Evolutionary conservation across 345 rosid species (phyloP).

Genomic region (Eucalyptus guilfoylei): DNA sequence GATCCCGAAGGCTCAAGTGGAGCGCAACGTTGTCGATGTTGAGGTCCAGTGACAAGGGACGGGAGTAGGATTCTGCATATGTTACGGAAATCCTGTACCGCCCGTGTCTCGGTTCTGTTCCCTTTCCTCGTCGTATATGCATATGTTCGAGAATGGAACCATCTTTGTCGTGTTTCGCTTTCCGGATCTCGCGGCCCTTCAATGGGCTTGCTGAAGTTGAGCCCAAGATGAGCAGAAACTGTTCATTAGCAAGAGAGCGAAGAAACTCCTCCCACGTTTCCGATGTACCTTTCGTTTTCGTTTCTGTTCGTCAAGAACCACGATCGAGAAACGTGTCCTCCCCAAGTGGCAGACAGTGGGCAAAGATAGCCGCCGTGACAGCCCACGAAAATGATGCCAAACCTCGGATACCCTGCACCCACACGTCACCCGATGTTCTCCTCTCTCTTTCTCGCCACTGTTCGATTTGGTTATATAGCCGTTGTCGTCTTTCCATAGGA

Average conservation of each 20-base stretch:
- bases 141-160: not conserved
- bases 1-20: conserved; percentile 51
- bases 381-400: not conserved
- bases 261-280: not conserved
- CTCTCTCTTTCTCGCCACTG: not conserved
- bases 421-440: not conserved
- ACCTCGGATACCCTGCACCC: not conserved
- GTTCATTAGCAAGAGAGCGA: not conserved
- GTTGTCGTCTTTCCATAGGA: not conserved
- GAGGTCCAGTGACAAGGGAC: conserved; percentile 8
- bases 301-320: not conserved
- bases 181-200: not conserved
- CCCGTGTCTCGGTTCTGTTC: not conserved
- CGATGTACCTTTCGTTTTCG: not conserved
- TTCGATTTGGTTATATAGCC: not conserved
- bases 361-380: conserved; percentile 13
- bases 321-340: conserved; percentile 6
- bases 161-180: not conserved
- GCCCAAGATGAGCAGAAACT: not conserved
- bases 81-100: not conserved
- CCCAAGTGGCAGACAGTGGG: conserved; percentile 36
- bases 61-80: not conserved
- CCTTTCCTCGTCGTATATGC: not conserved
- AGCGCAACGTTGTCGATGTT: conserved; percentile 39
- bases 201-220: not conserved